Conservation (phyloP, 805 yeast genomes). For the Saturnispora gosingensis region DNA sequence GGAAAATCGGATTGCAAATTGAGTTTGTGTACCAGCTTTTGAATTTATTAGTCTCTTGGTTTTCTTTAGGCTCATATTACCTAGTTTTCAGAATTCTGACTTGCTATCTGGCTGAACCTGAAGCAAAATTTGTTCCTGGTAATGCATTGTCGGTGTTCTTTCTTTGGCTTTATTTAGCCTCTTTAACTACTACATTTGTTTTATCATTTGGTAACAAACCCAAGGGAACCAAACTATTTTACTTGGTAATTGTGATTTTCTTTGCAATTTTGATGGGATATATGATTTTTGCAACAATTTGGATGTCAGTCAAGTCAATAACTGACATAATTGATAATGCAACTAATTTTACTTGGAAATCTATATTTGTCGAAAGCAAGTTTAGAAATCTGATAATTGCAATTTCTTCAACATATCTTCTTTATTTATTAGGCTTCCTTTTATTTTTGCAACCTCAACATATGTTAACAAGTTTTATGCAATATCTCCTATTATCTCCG, state of each 20-base stretch:
- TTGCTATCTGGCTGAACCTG: slow-evolving; percentile 57
- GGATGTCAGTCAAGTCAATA: slow-evolving; percentile 58
- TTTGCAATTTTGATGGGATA: slow-evolving; percentile 87
- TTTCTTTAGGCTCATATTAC: slow-evolving; percentile 82
- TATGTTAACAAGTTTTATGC: slow-evolving; percentile 79
- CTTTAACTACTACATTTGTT: slow-evolving; percentile 77
- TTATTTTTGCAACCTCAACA: slow-evolving; percentile 87
- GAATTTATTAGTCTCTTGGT: slow-evolving; percentile 80
- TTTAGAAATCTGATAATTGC: slow-evolving; percentile 87
- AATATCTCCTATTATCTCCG: slow-evolving; percentile 78
- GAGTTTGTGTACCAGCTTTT: slow-evolving; percentile 75
- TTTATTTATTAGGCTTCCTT: slow-evolving; percentile 71
- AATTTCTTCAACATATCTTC: slow-evolving; percentile 69
- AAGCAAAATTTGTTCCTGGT: slow-evolving; percentile 61
- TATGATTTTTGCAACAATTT: slow-evolving; percentile 80
- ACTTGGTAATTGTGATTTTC: slow-evolving; percentile 61
- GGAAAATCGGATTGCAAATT: slow-evolving; percentile 64
- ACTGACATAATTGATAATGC: slow-evolving; percentile 31
- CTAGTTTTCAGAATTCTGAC: slow-evolving; percentile 84
- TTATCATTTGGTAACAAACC: slow-evolving; percentile 93
- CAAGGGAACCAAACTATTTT: slow-evolving; percentile 74
- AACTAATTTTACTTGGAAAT: slow-evolving; percentile 31
- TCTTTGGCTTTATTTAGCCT: slow-evolving; percentile 76
- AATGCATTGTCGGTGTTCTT: slow-evolving; percentile 67
- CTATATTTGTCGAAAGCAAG: slow-evolving; percentile 55